Percentiles rank a stretch among this genome's conserved stretches.
These are phyloP conservation scores for Lactarius trivialis DNA, from an alignment of 768 basidiomycete species.

Conservation along the genomic window DNA sequence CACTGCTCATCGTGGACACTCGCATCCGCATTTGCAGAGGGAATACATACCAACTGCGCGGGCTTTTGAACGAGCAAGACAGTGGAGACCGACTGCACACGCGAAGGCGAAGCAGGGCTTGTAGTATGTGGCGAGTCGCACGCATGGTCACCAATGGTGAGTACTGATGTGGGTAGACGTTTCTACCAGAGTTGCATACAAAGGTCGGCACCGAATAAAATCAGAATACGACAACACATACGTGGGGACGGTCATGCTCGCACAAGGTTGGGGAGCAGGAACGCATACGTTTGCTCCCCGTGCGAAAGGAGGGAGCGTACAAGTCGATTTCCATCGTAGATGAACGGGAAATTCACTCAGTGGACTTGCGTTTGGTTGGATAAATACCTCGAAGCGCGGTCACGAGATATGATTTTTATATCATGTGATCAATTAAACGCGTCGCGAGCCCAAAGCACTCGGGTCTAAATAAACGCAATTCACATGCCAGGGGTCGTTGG, in stretches of 20 bases:
- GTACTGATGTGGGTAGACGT: conserved; percentile 36
- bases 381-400: too few relatives aligned
- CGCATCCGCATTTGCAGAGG: conserved; percentile 18
- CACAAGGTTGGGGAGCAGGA: conserved; percentile 28
- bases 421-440: background rate
- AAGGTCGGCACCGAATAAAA: background rate
- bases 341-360: background rate
- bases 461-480: too few relatives aligned
- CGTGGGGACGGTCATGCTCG: conserved; percentile 48
- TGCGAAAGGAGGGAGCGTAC: conserved; percentile 40
- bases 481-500: too few relatives aligned
- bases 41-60: background rate
- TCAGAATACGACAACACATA: conserved; percentile 30
- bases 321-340: conserved; percentile 54
- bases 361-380: background rate
- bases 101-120: conserved; percentile 28
- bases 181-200: conserved; percentile 38
- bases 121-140: conserved; percentile 16
- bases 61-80: background rate
- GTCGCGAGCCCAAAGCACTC: too few relatives aligned
- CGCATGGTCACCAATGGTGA: conserved; percentile 32
- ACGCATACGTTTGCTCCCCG: conserved; percentile 26
- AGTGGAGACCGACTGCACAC: background rate
- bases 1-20: conserved; percentile 48
- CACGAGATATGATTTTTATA: background rate